Percentiles rank a stretch among this genome's conserved stretches.
phyloP scores from a whole-genome alignment of 768 basidiomycete species.

The Glaciozyma martinii region DNA sequence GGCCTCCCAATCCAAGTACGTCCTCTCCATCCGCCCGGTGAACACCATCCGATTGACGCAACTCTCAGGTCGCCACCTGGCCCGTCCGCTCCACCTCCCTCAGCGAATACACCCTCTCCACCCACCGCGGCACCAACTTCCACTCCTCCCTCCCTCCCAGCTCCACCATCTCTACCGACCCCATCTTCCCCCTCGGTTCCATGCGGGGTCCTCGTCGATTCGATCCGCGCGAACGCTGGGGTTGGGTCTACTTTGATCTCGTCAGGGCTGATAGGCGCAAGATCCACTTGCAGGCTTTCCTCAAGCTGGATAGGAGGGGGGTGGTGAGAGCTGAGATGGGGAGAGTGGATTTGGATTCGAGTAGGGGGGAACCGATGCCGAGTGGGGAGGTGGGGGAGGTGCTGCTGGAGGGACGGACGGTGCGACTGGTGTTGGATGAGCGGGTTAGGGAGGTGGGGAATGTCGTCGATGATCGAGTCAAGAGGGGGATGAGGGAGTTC shows the following conservation, averaged over 20 bases:
- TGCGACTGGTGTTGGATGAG: background rate
- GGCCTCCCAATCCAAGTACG: background rate
- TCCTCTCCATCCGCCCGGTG: background rate
- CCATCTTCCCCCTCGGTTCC: background rate
- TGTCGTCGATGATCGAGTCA: background rate
- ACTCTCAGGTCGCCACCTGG: background rate
- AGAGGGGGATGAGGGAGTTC: background rate
- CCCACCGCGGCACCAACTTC: constrained; percentile 1
- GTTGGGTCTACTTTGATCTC: constrained; percentile 4
- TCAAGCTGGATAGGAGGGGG: background rate
- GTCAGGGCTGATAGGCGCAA: background rate
- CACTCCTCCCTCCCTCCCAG: background rate
- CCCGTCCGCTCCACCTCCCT: background rate
- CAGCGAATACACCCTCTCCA: background rate
- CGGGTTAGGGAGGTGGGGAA: background rate
- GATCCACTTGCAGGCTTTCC: background rate
- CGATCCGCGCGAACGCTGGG: constrained; percentile 2
- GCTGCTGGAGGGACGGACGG: background rate
- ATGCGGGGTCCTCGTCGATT: background rate
- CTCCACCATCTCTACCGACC: background rate
- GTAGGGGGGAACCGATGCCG: background rate
- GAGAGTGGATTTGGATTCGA: background rate
- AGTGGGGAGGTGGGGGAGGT: background rate
- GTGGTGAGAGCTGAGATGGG: background rate
- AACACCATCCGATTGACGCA: too few relatives aligned